Percentiles rank a stretch among this genome's conserved stretches.
phyloP scores from a whole-genome alignment of 78 protist species.

The Carpediemonas membranifera region DNA sequence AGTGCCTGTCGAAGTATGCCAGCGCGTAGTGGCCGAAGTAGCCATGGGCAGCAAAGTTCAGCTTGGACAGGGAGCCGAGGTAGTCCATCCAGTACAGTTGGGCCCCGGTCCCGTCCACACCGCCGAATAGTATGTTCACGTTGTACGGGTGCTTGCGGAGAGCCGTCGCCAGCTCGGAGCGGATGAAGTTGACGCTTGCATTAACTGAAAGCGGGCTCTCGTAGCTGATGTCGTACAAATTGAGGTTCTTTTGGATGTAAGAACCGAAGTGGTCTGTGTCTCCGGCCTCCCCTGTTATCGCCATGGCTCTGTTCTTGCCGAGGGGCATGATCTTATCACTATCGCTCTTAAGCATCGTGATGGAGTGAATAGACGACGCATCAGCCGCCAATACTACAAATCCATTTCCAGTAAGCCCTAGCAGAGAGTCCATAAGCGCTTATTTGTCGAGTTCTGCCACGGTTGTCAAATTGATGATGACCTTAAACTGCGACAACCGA shows the following conservation, averaged over 20 bases:
- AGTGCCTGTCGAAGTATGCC: conserved; percentile 32
- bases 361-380: neutral
- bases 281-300: conserved; percentile 35
- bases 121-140: conserved; percentile 40
- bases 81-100: conserved; percentile 55
- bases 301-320: conserved; percentile 28
- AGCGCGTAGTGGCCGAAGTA: conserved; percentile 34
- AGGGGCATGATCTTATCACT: conserved; percentile 35
- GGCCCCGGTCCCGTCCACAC: conserved; percentile 34
- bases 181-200: conserved; percentile 35
- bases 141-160: conserved; percentile 27
- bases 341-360: conserved; percentile 15
- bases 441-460: too few relatives aligned
- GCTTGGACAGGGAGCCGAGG: conserved; percentile 26
- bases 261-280: conserved; percentile 30
- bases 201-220: conserved; percentile 20
- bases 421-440: conserved; percentile 20
- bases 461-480: too few relatives aligned
- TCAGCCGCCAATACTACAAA: conserved; percentile 33
- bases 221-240: conserved; percentile 15
- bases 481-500: too few relatives aligned
- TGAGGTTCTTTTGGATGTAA: conserved; percentile 31
- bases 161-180: conserved; percentile 27
- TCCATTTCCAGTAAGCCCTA: conserved; percentile 36
- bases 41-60: conserved; percentile 46